phyloP scores from a whole-genome alignment of 1,139 yeast species.

The Geotrichum bryndzae region DNA sequence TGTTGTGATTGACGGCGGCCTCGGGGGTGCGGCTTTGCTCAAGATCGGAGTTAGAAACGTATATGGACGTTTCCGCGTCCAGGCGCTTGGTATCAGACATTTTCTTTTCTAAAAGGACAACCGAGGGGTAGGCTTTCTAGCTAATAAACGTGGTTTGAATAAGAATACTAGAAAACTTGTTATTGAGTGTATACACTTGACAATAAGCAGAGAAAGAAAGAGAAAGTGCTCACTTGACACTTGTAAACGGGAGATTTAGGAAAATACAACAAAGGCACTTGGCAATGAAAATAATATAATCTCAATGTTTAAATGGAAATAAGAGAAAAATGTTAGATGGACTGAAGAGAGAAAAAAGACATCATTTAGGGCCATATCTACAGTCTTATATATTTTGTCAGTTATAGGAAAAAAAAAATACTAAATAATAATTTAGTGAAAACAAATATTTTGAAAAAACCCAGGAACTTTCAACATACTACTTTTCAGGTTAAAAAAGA shows the following conservation, averaged over 20 bases:
- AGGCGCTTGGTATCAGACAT: not conserved
- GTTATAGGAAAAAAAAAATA: too few species aligned
- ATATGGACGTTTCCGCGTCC: not conserved
- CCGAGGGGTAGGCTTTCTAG: not conserved
- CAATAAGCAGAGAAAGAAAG: not conserved
- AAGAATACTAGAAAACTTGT: not conserved
- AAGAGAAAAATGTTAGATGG: not conserved
- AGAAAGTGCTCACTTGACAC: not conserved
- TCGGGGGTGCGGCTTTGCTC: not conserved
- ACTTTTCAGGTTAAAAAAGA: too few species aligned
- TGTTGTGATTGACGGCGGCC: not conserved
- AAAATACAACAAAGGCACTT: not conserved
- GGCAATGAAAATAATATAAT: not conserved
- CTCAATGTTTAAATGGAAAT: not conserved
- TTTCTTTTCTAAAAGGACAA: not conserved
- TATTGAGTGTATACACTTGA: not conserved
- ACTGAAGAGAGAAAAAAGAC: too few species aligned
- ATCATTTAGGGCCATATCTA: too few species aligned
- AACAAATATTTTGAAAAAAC: too few species aligned
- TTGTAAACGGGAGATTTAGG: not conserved
- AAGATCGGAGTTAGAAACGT: not conserved
- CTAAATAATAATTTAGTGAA: too few species aligned
- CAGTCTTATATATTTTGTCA: too few species aligned
- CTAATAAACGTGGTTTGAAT: not conserved
- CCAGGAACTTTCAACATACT: too few species aligned